phyloP scores from a whole-genome alignment of 441 rosid species.

The Euphorbia neoarborescens region DNA sequence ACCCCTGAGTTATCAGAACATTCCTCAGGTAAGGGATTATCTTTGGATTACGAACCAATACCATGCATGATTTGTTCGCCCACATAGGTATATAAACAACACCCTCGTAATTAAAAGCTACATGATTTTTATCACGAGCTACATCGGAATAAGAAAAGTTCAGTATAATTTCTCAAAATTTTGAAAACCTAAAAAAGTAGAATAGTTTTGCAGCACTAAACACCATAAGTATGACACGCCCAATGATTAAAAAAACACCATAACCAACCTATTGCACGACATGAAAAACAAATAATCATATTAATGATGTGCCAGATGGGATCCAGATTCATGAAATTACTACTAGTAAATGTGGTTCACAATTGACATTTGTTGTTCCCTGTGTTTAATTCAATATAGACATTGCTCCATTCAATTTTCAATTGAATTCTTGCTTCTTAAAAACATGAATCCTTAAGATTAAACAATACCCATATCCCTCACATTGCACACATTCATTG shows the following conservation, averaged over 20 bases:
- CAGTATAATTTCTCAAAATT: background rate
- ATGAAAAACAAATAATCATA: background rate
- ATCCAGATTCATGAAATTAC: background rate
- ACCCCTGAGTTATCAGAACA: no score
- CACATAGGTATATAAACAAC: no score
- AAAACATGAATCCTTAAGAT: background rate
- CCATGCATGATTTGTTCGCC: no score
- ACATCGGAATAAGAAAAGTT: no score
- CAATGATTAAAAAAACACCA: background rate
- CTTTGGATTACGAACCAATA: no score
- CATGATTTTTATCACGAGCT: no score
- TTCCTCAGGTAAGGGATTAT: no score
- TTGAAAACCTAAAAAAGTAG: background rate
- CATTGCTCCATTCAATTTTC: background rate
- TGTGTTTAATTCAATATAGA: background rate
- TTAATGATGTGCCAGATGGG: background rate
- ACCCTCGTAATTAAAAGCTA: no score
- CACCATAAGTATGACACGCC: background rate
- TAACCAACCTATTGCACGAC: background rate
- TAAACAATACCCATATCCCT: background rate
- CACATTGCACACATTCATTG: background rate
- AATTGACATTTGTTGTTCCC: background rate
- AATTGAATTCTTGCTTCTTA: slow-evolving; percentile 1
- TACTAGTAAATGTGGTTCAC: slow-evolving; percentile 7
- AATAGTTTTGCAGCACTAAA: background rate